Evolutionary conservation across 2,329 filamentous ascomycete species (phyloP).

Genomic region (Byssoonygena ceratinophila): DNA sequence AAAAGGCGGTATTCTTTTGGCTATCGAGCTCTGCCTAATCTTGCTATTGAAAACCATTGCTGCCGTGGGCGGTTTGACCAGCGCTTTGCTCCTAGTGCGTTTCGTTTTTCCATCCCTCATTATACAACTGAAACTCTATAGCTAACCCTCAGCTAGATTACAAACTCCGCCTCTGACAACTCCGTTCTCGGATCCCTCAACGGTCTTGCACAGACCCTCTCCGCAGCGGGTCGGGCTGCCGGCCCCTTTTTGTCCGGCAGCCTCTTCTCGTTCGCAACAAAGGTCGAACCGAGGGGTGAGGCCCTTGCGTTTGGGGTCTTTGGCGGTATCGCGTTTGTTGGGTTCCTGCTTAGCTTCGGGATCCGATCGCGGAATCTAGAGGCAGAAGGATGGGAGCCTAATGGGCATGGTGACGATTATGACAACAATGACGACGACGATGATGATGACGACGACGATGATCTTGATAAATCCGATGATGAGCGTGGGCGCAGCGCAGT

Average conservation of each 20-base stretch:
- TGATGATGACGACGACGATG: constrained; percentile 30
- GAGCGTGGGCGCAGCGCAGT: constrained; percentile 27
- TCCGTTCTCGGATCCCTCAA: constrained; percentile 82
- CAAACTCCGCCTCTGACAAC: constrained; percentile 80
- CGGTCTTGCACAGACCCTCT: constrained; percentile 85
- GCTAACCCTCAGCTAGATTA: constrained; percentile 52
- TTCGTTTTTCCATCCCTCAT: not conserved
- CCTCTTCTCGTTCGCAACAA: constrained; percentile 68
- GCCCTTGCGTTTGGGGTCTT: constrained; percentile 79
- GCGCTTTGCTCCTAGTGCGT: constrained; percentile 72
- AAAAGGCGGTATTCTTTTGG: constrained; percentile 59
- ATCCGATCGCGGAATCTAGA: constrained; percentile 56
- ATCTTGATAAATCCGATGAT: constrained; percentile 10
- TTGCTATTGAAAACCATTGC: constrained; percentile 84
- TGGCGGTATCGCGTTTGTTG: constrained; percentile 67
- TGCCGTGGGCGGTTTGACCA: constrained; percentile 78
- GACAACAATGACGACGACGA: constrained; percentile 40
- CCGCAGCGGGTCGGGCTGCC: constrained; percentile 75
- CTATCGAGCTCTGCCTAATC: constrained; percentile 66
- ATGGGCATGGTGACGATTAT: constrained; percentile 32
- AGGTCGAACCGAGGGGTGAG: constrained; percentile 69
- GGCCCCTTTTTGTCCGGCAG: constrained; percentile 82
- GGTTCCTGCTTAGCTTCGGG: constrained; percentile 68
- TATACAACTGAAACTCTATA: not conserved
- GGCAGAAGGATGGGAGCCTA: constrained; percentile 44